A percentile compares a stretch with the other conserved stretches of the same genome.
Evolutionary conservation across 805 yeast species (phyloP).

Genomic region (Candida endomychidarum): DNA sequence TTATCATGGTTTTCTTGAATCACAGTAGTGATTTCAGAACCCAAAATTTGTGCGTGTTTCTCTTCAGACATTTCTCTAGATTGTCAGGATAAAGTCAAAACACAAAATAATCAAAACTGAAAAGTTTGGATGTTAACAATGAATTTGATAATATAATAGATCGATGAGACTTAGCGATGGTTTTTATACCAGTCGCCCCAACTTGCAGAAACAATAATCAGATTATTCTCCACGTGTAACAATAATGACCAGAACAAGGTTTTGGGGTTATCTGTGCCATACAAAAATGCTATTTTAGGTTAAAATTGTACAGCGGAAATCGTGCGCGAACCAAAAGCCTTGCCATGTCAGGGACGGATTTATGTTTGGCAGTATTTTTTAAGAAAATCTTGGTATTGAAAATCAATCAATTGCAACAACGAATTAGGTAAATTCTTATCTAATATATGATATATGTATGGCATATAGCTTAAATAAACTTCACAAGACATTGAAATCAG

Average conservation of each 20-base stretch:
- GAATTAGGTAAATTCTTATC: too few species aligned
- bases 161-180: neutral
- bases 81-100: too few species aligned
- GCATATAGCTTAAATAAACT: too few species aligned
- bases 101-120: neutral
- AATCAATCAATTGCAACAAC: too few species aligned
- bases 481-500: too few species aligned
- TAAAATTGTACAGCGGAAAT: too few species aligned
- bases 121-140: too few species aligned
- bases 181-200: neutral
- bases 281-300: neutral
- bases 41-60: neutral
- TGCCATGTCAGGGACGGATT: too few species aligned
- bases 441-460: too few species aligned
- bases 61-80: conserved; percentile 2
- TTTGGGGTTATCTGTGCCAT: neutral
- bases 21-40: neutral
- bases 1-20: neutral
- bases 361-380: too few species aligned
- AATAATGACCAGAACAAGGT: conserved; percentile 1
- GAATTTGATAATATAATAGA: neutral
- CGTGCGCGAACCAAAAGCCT: too few species aligned
- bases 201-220: neutral
- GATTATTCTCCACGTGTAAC: conserved; percentile 4
- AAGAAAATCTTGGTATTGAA: too few species aligned